Percentiles rank a stretch among this genome's conserved stretches.
These are phyloP conservation scores for Stereocaulon alpinum DNA, from an alignment of 495 filamentous ascomycete genomes.

Conservation along the genomic window DNA sequence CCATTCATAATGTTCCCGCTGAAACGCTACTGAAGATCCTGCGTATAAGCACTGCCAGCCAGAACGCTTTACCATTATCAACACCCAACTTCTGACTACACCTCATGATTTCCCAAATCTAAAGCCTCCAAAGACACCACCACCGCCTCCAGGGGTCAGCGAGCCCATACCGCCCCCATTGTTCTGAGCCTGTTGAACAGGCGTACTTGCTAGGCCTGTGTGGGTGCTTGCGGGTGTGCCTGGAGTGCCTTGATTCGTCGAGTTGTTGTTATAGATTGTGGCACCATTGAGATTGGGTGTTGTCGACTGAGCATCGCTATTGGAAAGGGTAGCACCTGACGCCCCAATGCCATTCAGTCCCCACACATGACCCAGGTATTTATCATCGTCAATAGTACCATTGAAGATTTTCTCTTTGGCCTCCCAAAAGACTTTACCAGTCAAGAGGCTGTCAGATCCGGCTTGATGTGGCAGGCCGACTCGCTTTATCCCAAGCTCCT, in stretches of 20 bases:
- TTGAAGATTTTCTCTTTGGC: conserved; percentile 77
- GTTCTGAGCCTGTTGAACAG: conserved; percentile 45
- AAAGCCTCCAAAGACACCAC: conserved; percentile 44
- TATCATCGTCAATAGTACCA: conserved; percentile 61
- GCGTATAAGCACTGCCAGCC: not conserved
- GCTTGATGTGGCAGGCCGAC: conserved; percentile 81
- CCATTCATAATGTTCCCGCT: not conserved
- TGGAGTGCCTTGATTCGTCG: conserved; percentile 44
- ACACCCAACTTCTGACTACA: not conserved
- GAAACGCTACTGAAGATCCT: not conserved
- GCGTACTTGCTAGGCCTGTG: conserved; percentile 46
- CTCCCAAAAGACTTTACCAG: conserved; percentile 87
- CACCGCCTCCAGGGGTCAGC: conserved; percentile 59
- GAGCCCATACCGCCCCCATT: conserved; percentile 42
- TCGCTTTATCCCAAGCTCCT: conserved; percentile 79
- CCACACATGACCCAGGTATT: conserved; percentile 79
- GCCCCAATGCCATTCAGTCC: conserved; percentile 53
- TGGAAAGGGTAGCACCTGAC: conserved; percentile 22
- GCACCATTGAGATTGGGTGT: conserved; percentile 49
- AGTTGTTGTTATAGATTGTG: conserved; percentile 37
- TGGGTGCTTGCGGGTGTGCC: conserved; percentile 59
- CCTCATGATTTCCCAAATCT: conserved; percentile 33
- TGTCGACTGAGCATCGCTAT: conserved; percentile 27
- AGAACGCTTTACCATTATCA: not conserved
- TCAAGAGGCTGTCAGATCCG: conserved; percentile 82